Base-by-base conservation (phyloP, 441 rosid genomes). In the Eutrema salsugineum region DNA sequence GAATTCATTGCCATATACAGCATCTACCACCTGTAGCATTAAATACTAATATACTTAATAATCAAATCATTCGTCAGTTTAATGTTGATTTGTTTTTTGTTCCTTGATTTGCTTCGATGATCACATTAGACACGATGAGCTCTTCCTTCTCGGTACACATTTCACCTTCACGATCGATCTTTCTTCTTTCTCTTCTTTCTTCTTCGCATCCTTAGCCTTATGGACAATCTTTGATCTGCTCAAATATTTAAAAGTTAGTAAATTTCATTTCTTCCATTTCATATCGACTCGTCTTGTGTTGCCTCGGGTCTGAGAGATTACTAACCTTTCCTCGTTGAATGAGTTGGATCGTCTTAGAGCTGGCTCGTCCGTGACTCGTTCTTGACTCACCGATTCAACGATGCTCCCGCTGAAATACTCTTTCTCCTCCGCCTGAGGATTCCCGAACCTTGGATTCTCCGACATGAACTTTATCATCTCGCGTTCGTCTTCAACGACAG, bases 371-470 rank as follows among this genome's bases (percentile, higher is more conserved):
- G 32, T 75, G 50, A 62, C 83, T 69, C 84, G 83, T 33, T 84
- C 83, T 2, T 84, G 72, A 47, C 78, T 81, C 81, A 83, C 81
- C 0, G 93, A 68, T 68, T 91, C 93, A 0, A 91, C 82, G 39
- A 93, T 91, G 78, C 97, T 93, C 16, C 98, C 98, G 40, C 96
- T 91, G 38, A 91, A 93, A 72, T 89, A 91, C 82, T 93, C 94
- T 60, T 91, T 93, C 58, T 91, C 98, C 75, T 88, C 86, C 12
- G 82, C 75, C 59, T 91, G 98, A 10, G 83, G 62, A 78, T 88
- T 91, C 30, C 97, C 94, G 36, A 93, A 91, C 86, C 98, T 89
- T 4, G 97, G 98, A 80, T 93, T 91, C 86, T 93, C 97, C 44
- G 97, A 87, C 93, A 93, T 91, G 83, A 66, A 88, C 20, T 49